A percentile compares a stretch with the other conserved stretches of the same genome.
Evolutionary conservation across 176 grass and related monocot genomes (phyloP).

Genomic region (Musa schizocarpa): DNA sequence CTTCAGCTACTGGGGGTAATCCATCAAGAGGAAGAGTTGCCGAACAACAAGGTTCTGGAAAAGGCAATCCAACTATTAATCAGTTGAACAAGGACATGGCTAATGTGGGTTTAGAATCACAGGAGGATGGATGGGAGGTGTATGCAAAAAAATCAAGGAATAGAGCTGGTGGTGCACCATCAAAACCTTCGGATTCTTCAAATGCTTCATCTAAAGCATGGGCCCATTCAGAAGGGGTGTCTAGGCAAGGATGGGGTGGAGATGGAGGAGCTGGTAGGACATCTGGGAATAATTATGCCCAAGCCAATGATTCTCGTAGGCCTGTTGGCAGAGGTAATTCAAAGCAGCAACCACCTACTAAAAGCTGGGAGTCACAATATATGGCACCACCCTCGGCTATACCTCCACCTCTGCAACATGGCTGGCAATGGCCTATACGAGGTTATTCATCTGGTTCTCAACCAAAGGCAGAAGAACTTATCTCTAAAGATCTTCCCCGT

Average conservation of each 20-base stretch:
- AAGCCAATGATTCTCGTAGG: constrained; percentile 31
- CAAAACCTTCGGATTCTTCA: constrained; percentile 27
- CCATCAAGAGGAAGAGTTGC: constrained; percentile 13
- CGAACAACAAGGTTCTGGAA: constrained; percentile 5
- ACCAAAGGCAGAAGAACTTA: constrained; percentile 24
- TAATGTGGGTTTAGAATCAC: constrained; percentile 18
- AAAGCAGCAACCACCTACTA: constrained; percentile 26
- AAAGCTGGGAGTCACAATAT: constrained; percentile 23
- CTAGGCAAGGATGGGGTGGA: constrained; percentile 32
- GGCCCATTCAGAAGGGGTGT: constrained; percentile 9
- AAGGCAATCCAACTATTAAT: constrained; percentile 14
- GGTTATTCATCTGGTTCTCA: constrained; percentile 31
- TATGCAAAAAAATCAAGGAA: constrained; percentile 48
- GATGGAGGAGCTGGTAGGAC: constrained; percentile 32
- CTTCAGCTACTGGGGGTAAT: neutral
- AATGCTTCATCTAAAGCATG: constrained; percentile 23
- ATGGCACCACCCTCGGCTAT: constrained; percentile 29
- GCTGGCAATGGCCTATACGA: constrained; percentile 54
- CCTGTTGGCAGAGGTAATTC: constrained; percentile 33
- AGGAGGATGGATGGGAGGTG: constrained; percentile 57
- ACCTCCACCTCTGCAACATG: constrained; percentile 38
- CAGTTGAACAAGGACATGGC: constrained; percentile 20
- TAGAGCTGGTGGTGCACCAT: constrained; percentile 26
- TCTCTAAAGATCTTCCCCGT: constrained; percentile 5
- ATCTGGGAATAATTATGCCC: constrained; percentile 27